Percentiles rank a stretch among this genome's conserved stretches.
Conservation (phyloP, 2,329 filamentous ascomycete species). For the Epichloe uncinata region DNA sequence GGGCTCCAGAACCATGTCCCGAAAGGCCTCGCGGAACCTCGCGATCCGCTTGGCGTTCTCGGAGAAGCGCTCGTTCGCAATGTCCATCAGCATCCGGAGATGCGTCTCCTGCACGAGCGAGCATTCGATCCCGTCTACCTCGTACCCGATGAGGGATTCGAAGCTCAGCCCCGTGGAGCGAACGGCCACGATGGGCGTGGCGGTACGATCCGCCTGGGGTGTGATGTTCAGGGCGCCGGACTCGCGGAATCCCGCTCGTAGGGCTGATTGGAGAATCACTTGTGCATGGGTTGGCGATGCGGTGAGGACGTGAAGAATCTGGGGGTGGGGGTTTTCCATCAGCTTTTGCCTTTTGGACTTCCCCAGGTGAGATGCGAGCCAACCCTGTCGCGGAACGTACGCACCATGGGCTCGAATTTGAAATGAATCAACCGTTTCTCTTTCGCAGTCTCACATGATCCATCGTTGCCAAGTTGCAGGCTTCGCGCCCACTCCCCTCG, state of each 20-base stretch:
- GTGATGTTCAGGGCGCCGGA: conserved; percentile 65
- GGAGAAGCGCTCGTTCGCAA: conserved; percentile 62
- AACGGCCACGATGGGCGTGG: conserved; percentile 66
- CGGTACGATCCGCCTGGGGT: conserved; percentile 19
- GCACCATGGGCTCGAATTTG: conserved; percentile 91
- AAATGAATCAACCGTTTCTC: conserved; percentile 55
- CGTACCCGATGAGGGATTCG: conserved; percentile 63
- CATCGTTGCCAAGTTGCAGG: conserved; percentile 13
- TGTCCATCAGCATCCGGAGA: conserved; percentile 49
- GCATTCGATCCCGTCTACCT: conserved; percentile 23
- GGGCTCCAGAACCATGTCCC: conserved; percentile 15
- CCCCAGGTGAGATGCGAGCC: not conserved
- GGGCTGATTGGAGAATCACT: conserved; percentile 57
- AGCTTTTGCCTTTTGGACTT: conserved; percentile 19
- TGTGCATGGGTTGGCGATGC: conserved; percentile 65
- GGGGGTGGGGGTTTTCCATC: not conserved
- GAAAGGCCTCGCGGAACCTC: conserved; percentile 45
- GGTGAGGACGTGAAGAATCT: conserved; percentile 84
- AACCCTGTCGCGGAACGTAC: conserved; percentile 14
- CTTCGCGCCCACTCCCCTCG: conserved; percentile 18
- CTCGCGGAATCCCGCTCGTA: conserved; percentile 78
- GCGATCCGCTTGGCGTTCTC: conserved; percentile 56
- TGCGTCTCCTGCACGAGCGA: conserved; percentile 52
- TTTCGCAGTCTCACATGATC: not conserved
- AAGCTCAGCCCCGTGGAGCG: conserved; percentile 71